phyloP scores from a whole-genome alignment of 352 stramenopile genomes.

The Globisporangium okanoganense region DNA sequence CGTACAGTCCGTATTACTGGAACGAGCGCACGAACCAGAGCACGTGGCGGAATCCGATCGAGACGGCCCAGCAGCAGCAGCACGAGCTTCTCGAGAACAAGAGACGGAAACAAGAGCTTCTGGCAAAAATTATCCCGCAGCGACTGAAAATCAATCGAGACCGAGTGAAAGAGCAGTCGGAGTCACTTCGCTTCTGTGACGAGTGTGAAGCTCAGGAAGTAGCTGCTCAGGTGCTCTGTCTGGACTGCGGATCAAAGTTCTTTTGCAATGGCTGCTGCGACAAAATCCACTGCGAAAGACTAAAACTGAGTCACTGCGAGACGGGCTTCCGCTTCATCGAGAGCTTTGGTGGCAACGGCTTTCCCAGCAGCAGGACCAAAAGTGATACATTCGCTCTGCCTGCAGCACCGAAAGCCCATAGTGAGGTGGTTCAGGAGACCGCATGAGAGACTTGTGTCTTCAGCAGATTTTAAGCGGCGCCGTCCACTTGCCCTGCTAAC shows the following conservation, averaged over 20 bases:
- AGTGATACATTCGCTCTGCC: background rate
- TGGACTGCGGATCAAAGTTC: conserved; percentile 32
- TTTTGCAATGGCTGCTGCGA: conserved; percentile 55
- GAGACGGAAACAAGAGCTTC: conserved; percentile 22
- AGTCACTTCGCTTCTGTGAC: conserved; percentile 16
- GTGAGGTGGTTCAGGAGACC: background rate
- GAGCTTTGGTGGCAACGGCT: conserved; percentile 33
- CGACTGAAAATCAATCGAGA: conserved; percentile 47
- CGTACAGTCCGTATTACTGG: conserved; percentile 65
- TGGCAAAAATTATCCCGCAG: conserved; percentile 35
- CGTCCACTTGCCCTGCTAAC: too few relatives aligned
- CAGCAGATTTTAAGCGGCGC: too few relatives aligned
- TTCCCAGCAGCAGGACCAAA: conserved; percentile 10
- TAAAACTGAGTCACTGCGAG: conserved; percentile 29
- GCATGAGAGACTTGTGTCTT: background rate
- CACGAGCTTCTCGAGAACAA: conserved; percentile 32
- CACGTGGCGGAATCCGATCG: conserved; percentile 53
- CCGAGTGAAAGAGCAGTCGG: background rate
- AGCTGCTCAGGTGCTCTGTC: conserved; percentile 31
- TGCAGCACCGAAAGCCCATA: background rate
- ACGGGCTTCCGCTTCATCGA: conserved; percentile 30
- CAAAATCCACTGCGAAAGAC: conserved; percentile 23
- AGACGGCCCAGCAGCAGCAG: conserved; percentile 36
- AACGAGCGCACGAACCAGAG: conserved; percentile 50
- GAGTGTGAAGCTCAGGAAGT: conserved; percentile 1